Evolutionary conservation across 495 filamentous ascomycete genomes (phyloP).

Genomic region (Glarea lozoyensis): DNA sequence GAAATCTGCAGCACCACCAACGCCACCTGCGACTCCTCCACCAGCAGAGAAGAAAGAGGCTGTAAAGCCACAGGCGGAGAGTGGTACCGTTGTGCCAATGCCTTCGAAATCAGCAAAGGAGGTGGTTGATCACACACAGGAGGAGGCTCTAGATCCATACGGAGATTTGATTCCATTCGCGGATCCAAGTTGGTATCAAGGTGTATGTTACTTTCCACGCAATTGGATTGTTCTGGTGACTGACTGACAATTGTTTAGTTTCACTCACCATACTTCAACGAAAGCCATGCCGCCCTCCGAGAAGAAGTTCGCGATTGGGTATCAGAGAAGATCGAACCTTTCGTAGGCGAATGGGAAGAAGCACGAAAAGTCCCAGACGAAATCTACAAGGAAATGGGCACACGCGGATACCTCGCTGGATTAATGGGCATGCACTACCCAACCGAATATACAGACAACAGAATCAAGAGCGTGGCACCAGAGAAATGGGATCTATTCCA

Average conservation of each 20-base stretch:
- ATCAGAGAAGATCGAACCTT: conserved; percentile 78
- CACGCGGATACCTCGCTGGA: conserved; percentile 84
- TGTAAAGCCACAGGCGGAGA: conserved; percentile 41
- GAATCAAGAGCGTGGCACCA: conserved; percentile 64
- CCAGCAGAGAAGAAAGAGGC: conserved; percentile 31
- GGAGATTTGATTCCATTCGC: conserved; percentile 84
- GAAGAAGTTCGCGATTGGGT: conserved; percentile 89
- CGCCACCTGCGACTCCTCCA: conserved; percentile 41
- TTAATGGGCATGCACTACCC: conserved; percentile 78
- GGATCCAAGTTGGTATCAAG: conserved; percentile 94
- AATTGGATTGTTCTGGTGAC: not conserved
- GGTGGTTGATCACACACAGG: conserved; percentile 33
- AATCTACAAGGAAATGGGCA: conserved; percentile 94
- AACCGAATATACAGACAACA: conserved; percentile 56
- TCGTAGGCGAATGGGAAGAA: conserved; percentile 96
- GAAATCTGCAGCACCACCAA: conserved; percentile 48
- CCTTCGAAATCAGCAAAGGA: conserved; percentile 23
- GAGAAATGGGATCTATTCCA: conserved; percentile 98
- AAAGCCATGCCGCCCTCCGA: conserved; percentile 82
- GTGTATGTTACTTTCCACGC: conserved; percentile 46
- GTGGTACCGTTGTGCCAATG: conserved; percentile 38
- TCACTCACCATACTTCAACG: conserved; percentile 92
- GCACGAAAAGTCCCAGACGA: conserved; percentile 61
- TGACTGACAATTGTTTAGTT: conserved; percentile 45
- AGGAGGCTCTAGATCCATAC: conserved; percentile 71